Conservation (phyloP, 2,329 filamentous ascomycete genomes). For the Pezicula neosporulosa region DNA sequence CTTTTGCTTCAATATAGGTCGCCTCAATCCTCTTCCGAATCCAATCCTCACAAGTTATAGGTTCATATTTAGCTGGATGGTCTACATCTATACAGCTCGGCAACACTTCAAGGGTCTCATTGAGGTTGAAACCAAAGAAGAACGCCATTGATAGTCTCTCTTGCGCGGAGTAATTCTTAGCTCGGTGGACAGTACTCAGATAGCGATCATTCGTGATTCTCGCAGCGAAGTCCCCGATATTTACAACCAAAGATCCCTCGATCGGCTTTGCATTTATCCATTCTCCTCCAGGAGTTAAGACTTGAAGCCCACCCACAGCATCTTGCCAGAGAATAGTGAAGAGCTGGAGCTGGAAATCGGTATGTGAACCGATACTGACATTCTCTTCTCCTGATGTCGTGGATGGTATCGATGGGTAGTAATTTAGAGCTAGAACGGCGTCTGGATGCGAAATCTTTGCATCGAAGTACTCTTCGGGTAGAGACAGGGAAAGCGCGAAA, state of each 20-base stretch:
- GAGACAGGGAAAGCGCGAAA: slow-evolving; percentile 48
- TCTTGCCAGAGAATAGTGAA: slow-evolving; percentile 46
- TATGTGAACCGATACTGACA: slow-evolving; percentile 37
- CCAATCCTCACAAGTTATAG: neutral
- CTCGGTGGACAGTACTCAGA: slow-evolving; percentile 74
- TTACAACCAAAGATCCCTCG: slow-evolving; percentile 38
- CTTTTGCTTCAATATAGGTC: neutral
- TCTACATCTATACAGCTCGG: slow-evolving; percentile 14
- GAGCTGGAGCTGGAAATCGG: slow-evolving; percentile 41
- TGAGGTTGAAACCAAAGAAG: slow-evolving; percentile 67
- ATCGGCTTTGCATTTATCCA: slow-evolving; percentile 42
- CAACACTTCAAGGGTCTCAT: neutral
- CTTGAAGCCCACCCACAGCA: slow-evolving; percentile 40
- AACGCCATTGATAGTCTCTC: slow-evolving; percentile 76
- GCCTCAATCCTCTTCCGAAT: neutral
- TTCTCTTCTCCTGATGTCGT: slow-evolving; percentile 6
- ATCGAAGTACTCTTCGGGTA: slow-evolving; percentile 51
- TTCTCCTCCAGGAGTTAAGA: slow-evolving; percentile 35
- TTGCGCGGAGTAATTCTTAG: slow-evolving; percentile 68
- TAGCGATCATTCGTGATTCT: slow-evolving; percentile 78
- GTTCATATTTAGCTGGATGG: slow-evolving; percentile 19
- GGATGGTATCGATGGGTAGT: slow-evolving; percentile 22
- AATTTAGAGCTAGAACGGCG: slow-evolving; percentile 27
- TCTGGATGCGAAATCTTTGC: slow-evolving; percentile 45
- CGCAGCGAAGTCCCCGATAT: slow-evolving; percentile 58